These are phyloP conservation scores for Venturia effusa DNA, from an alignment of 2,329 filamentous ascomycete species.

Conservation along the genomic window DNA sequence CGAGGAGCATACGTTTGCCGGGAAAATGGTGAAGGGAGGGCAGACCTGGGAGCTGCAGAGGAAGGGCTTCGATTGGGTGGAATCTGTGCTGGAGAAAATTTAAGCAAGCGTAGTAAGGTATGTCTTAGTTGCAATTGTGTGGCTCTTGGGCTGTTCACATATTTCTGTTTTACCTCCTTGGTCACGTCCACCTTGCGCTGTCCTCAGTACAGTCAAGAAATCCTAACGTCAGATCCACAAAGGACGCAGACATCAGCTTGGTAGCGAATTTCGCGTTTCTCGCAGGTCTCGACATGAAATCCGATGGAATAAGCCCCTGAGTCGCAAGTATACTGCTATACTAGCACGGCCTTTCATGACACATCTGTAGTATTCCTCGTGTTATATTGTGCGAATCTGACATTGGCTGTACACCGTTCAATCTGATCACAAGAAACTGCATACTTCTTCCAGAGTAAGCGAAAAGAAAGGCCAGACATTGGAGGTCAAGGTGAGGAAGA, in stretches of 20 bases:
- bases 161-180: too few species aligned
- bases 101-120: background rate
- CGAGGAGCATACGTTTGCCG: slow-evolving; percentile 35
- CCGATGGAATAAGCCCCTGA: background rate
- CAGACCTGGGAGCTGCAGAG: slow-evolving; percentile 22
- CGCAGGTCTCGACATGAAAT: background rate
- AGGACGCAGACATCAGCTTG: too few species aligned
- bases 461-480: too few species aligned
- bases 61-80: slow-evolving; percentile 28
- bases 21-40: slow-evolving; percentile 30
- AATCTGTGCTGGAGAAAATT: background rate
- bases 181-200: too few species aligned
- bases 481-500: background rate
- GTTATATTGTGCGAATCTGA: background rate
- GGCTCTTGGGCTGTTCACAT: too few species aligned
- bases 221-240: too few species aligned
- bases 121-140: too few species aligned
- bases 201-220: too few species aligned
- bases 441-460: too few species aligned
- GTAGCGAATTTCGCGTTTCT: too few species aligned
- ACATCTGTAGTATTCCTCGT: background rate
- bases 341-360: background rate
- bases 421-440: too few species aligned
- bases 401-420: too few species aligned
- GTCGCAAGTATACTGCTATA: background rate